Percentiles rank a stretch among this genome's conserved stretches.
Evolutionary conservation across 495 filamentous ascomycete genomes (phyloP).

Genomic region (Tuber magnatum): DNA sequence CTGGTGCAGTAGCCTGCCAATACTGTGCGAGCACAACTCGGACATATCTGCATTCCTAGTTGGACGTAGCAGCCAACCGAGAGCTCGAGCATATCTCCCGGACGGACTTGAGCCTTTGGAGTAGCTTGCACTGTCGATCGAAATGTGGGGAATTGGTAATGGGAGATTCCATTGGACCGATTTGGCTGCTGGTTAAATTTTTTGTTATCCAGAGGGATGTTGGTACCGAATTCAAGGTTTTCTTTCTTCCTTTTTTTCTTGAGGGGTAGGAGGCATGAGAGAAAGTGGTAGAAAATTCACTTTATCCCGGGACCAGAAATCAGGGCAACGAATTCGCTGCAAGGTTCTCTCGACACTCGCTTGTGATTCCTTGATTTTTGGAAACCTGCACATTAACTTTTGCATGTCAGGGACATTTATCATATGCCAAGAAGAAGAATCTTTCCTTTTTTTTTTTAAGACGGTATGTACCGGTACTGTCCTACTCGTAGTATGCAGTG

Average conservation of each 20-base stretch:
- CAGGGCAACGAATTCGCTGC: background rate
- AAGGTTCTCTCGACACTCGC: background rate
- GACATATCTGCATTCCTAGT: background rate
- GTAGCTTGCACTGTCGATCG: background rate
- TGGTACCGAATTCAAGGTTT: background rate
- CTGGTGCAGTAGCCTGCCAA: background rate
- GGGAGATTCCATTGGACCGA: background rate
- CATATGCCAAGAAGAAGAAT: background rate
- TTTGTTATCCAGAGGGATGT: background rate
- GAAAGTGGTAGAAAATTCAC: background rate
- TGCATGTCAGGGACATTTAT: background rate
- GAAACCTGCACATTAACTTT: background rate
- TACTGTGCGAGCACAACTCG: background rate
- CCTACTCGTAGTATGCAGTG: background rate
- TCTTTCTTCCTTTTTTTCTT: background rate
- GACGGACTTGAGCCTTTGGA: background rate
- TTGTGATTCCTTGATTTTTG: background rate
- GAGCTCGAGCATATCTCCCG: background rate
- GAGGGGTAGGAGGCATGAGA: background rate
- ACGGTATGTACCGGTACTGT: background rate
- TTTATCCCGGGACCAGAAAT: background rate
- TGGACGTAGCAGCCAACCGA: background rate
- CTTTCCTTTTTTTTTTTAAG: background rate
- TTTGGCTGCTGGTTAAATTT: background rate
- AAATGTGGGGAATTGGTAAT: background rate